These are phyloP conservation scores for Perkinsus chesapeaki DNA, from an alignment of 169 alveolate genomes.

Conservation along the genomic window DNA sequence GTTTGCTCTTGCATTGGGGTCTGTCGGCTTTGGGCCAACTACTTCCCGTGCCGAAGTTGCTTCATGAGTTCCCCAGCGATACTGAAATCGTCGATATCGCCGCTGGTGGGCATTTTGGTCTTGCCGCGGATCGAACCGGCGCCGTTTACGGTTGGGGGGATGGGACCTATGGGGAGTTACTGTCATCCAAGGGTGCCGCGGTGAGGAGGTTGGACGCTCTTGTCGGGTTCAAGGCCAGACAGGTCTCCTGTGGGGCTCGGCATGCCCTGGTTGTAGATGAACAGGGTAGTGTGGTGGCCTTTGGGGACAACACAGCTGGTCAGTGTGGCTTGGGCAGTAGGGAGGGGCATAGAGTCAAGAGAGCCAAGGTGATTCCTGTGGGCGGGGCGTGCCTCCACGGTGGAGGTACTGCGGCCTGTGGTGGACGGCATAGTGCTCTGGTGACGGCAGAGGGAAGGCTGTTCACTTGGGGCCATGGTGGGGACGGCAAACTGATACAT, in stretches of 20 bases:
- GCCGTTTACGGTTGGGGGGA: neutral
- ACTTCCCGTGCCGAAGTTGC: neutral
- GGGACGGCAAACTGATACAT: neutral
- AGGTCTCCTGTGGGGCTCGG: neutral
- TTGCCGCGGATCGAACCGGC: neutral
- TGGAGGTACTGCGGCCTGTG: neutral
- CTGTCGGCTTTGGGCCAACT: neutral
- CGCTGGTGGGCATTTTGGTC: neutral
- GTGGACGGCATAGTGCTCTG: neutral
- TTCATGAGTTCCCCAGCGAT: neutral
- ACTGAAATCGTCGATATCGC: neutral
- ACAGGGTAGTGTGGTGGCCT: neutral
- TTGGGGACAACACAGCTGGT: neutral
- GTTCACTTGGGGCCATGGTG: neutral
- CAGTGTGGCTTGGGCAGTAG: neutral
- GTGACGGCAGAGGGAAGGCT: neutral
- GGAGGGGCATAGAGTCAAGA: neutral
- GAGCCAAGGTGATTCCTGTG: neutral
- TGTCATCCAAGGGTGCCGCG: neutral
- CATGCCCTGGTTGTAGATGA: neutral
- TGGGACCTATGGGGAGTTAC: neutral
- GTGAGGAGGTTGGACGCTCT: neutral
- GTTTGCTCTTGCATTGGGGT: neutral
- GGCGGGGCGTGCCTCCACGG: neutral
- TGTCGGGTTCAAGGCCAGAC: neutral